Evolutionary conservation across 2,329 filamentous ascomycete genomes (phyloP).

Genomic region (Alternaria infectoria): DNA sequence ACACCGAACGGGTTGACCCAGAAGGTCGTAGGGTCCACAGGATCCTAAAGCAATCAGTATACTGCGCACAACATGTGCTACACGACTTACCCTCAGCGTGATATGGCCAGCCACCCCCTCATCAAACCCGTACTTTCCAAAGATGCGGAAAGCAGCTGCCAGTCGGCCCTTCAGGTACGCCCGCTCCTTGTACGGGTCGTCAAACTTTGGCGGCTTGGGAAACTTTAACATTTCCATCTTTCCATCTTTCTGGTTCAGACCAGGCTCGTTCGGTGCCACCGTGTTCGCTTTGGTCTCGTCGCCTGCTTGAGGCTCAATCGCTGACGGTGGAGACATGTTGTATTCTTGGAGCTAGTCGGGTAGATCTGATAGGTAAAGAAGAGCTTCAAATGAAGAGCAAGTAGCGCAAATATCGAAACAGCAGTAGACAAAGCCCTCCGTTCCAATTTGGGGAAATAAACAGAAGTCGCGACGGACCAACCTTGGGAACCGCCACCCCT

Average conservation of each 20-base stretch:
- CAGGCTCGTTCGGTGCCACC: constrained; percentile 41
- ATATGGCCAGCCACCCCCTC: constrained; percentile 67
- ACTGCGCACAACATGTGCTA: neutral
- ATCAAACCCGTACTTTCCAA: constrained; percentile 49
- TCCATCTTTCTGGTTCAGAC: constrained; percentile 33
- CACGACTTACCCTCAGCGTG: constrained; percentile 57
- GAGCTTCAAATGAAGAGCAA: neutral
- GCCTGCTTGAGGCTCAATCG: constrained; percentile 35
- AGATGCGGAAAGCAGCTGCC: constrained; percentile 49
- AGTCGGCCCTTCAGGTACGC: constrained; percentile 47
- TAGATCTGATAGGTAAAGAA: neutral
- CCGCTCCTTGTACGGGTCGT: constrained; percentile 47
- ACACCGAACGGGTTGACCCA: constrained; percentile 73
- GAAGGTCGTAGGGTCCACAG: constrained; percentile 64
- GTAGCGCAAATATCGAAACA: neutral
- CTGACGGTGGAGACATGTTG: constrained; percentile 39
- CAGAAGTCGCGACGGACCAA: neutral
- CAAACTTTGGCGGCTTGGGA: constrained; percentile 43
- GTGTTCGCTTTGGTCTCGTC: constrained; percentile 35
- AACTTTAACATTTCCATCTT: constrained; percentile 34
- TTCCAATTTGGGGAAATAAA: neutral
- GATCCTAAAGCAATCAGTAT: constrained; percentile 49
- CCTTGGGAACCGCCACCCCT: neutral
- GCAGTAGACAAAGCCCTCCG: neutral
- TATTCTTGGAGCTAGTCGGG: neutral